Base-by-base conservation (phyloP, 2,329 filamentous ascomycete species). In the Talaromyces marneffei region DNA sequence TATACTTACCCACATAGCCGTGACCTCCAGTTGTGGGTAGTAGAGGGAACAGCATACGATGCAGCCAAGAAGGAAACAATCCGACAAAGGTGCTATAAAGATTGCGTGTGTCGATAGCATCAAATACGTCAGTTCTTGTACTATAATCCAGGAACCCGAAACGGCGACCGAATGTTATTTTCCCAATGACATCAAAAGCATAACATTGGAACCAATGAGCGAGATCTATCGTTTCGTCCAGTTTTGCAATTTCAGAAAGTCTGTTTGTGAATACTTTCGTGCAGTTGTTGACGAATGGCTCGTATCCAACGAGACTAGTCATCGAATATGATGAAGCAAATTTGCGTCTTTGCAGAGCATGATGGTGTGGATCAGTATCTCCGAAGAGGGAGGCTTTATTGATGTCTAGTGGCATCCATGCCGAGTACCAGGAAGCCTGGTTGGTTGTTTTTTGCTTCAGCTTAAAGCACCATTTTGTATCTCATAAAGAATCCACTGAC, bases 171-270 rank as follows among this genome's bases (percentile, higher is more conserved):
- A 73, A 74, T 1, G 73, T 76, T 23, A 75, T 61, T 35, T 75
- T 70, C 1, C 72, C 71, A 18, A 77, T 72, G 1, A 75, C 73
- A 63, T 76, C 74, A 52, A 75, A 74, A 0, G 73, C 73, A 18
- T 54, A 60, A 20, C 37, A 48, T 20, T 65, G 48, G 23, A 60
- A 35, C 58, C 58, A 60, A 16, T 54, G 31, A 35, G 31, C 52
- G 18, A 54, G 52, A 27, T 48, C 44, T 29, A 48, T 48, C 25
- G 27, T 48, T 48, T 48, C 44, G 25, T 48, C 7, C 6, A 23
- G 23, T 48, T 48, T 48, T 12, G 44, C 44, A 27, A 48, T 48
- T 4, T 54, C 14, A 10, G 23, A 54, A 35, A 35, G 23, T 54
- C 39, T 18, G 1, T 25, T 8, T 4, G 14, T 16, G 27, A 48